Conservation (phyloP, 352 stramenopile species). For the Pythium plurisporium region DNA sequence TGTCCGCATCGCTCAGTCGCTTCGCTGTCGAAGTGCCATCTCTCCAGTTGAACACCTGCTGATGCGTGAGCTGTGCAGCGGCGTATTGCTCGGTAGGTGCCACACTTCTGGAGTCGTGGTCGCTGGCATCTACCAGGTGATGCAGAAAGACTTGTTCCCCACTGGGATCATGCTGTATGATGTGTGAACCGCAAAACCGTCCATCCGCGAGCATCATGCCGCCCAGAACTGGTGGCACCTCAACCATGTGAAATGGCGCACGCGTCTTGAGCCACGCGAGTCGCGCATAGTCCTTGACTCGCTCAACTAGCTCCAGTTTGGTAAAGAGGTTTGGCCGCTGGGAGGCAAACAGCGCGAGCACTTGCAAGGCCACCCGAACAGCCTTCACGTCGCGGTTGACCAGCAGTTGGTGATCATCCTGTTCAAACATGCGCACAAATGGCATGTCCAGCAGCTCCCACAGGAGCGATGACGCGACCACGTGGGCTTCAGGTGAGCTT, state of each 20-base stretch:
- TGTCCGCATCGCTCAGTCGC: not conserved
- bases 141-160: constrained; percentile 22
- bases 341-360: constrained; percentile 16
- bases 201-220: not conserved
- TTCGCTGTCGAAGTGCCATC: not conserved
- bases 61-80: not conserved
- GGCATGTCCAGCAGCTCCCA: constrained; percentile 26
- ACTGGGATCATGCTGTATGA: constrained; percentile 23
- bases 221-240: constrained; percentile 8
- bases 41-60: constrained; percentile 1
- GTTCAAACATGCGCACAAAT: constrained; percentile 26
- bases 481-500: constrained; percentile 14
- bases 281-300: constrained; percentile 25
- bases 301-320: constrained; percentile 13
- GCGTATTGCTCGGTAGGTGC: not conserved
- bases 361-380: constrained; percentile 6
- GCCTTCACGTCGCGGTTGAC: constrained; percentile 4
- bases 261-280: constrained; percentile 24
- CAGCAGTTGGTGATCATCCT: constrained; percentile 23
- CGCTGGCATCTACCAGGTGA: not conserved
- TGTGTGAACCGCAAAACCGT: constrained; percentile 21
- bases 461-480: constrained; percentile 13
- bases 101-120: not conserved
- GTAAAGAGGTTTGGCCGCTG: constrained; percentile 21
- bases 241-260: constrained; percentile 21